Conservation (phyloP, 495 filamentous ascomycete species). For the Parmelia sp. region DNA sequence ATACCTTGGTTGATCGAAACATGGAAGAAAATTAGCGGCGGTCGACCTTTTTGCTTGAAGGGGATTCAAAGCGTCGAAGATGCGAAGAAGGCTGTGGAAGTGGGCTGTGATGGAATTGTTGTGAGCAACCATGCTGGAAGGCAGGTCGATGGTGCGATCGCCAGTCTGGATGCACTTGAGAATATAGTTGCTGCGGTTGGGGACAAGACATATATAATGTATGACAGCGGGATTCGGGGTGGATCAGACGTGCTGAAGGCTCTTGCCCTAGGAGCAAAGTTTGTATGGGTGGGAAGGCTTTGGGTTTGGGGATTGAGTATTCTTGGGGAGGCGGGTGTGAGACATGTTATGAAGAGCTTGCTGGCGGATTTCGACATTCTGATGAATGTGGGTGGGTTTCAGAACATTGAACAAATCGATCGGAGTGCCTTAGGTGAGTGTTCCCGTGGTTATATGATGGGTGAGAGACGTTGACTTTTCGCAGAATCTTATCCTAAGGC, state of each 20-base stretch:
- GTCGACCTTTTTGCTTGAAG: slow-evolving; percentile 51
- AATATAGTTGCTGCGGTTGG: slow-evolving; percentile 54
- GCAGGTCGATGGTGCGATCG: slow-evolving; percentile 58
- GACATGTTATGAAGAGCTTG: slow-evolving; percentile 59
- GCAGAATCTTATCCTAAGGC: slow-evolving; percentile 41
- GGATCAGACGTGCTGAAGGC: slow-evolving; percentile 57
- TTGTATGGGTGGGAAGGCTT: slow-evolving; percentile 56
- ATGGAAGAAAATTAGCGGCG: slow-evolving; percentile 48
- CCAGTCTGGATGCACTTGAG: slow-evolving; percentile 55
- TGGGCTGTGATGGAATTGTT: slow-evolving; percentile 50
- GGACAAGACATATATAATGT: slow-evolving; percentile 51
- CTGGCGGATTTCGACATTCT: slow-evolving; percentile 62
- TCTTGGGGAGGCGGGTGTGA: slow-evolving; percentile 53
- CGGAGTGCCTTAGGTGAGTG: slow-evolving; percentile 34
- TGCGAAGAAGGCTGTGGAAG: slow-evolving; percentile 48
- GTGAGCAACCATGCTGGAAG: slow-evolving; percentile 58
- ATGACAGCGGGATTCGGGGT: slow-evolving; percentile 54
- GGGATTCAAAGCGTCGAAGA: slow-evolving; percentile 51
- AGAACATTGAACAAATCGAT: slow-evolving; percentile 48
- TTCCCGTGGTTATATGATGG: background rate
- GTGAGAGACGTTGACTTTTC: background rate
- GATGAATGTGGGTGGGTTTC: slow-evolving; percentile 59
- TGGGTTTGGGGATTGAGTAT: slow-evolving; percentile 59
- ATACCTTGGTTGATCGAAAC: slow-evolving; percentile 48
- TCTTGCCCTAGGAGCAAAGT: slow-evolving; percentile 56